Base-by-base conservation (phyloP, 495 filamentous ascomycete genomes). In the Aspergillus mulundensis region DNA sequence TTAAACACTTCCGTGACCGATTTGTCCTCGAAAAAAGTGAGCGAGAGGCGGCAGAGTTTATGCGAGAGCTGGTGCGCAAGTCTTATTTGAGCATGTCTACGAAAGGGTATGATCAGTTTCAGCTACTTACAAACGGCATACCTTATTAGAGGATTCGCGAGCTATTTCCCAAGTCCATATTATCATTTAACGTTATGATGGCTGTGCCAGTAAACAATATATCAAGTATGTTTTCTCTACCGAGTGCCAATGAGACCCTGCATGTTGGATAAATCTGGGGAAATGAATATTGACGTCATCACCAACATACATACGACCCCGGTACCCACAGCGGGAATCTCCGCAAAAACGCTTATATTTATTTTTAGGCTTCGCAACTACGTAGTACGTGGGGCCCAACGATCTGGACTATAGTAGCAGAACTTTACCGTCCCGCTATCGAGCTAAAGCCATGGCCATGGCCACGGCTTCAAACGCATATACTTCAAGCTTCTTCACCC, bases 71-170 rank as follows among this genome's bases (percentile, higher is more conserved):
- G 58, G 84, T 94, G 53, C 87, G 86, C 74, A 93, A 87, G 77
- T 96, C 91, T 62, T 88, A 92, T 61, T 77, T 85, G 49, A 96
- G 88, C 68, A 86, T 91, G 61, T 89, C 87, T 16, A 99, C 95
- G 1, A 91, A 87, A 62, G 84, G 89, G 40, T 99, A 99, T 68
- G 95, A 99, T 74, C 87, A 95, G 65, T 99, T 95, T 79, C 95
- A 99, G 77, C 74, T 95, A 45, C 71, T 97, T 69, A 97, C 95
- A 32, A 99, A 99, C 68, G 95, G 95, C 25, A 99, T 99, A 66
- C 95, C 95, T 6, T 98, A 95, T 61, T 89, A 61, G 24, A 21
- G 20, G 12, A n/a, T 10, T 6, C 14, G 7, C 12, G 38, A 18
- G n/a, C 38, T 18, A 40, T 40, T 3, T 49, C 16, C 32, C 21